phyloP scores from a whole-genome alignment of 345 rosid species.

The Aethionema arabicum region DNA sequence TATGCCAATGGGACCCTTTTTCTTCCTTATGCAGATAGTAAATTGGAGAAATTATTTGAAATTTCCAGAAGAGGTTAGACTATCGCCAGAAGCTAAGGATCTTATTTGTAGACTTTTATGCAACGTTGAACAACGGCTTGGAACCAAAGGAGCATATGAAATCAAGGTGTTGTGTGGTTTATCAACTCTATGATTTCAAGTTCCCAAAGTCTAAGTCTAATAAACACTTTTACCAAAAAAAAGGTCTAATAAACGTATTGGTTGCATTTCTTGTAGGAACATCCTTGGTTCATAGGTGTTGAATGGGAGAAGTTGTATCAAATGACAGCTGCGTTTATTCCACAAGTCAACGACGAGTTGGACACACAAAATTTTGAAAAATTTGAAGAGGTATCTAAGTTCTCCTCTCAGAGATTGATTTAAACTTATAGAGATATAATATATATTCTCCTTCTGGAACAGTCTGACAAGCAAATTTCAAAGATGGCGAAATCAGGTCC shows the following conservation, averaged over 20 bases:
- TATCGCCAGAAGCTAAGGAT: constrained; percentile 88
- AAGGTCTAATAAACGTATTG: constrained; percentile 21
- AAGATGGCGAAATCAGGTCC: constrained; percentile 67
- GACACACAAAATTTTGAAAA: constrained; percentile 98
- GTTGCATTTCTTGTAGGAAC: constrained; percentile 53
- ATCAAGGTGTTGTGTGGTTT: constrained; percentile 76
- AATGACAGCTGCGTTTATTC: constrained; percentile 93
- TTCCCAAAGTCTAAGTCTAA: neutral
- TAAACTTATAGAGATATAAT: neutral
- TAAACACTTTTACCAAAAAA: too few relatives aligned
- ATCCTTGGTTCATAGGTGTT: constrained; percentile 80
- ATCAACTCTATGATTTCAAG: constrained; percentile 39
- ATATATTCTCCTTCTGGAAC: constrained; percentile 31
- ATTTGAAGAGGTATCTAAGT: constrained; percentile 79
- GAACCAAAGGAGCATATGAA: constrained; percentile 85
- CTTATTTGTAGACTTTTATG: constrained; percentile 84
- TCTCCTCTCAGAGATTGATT: constrained; percentile 2
- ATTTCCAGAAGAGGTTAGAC: constrained; percentile 94
- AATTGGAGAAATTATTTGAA: constrained; percentile 96
- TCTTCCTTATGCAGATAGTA: constrained; percentile 61
- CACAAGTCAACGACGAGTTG: constrained; percentile 93
- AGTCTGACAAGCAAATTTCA: constrained; percentile 66
- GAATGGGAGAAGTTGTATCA: constrained; percentile 89
- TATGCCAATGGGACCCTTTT: neutral
- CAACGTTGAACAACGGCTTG: constrained; percentile 90